These are phyloP conservation scores for Ceratocystis ficicola DNA, from an alignment of 2,329 filamentous ascomycete species.

Conservation along the genomic window DNA sequence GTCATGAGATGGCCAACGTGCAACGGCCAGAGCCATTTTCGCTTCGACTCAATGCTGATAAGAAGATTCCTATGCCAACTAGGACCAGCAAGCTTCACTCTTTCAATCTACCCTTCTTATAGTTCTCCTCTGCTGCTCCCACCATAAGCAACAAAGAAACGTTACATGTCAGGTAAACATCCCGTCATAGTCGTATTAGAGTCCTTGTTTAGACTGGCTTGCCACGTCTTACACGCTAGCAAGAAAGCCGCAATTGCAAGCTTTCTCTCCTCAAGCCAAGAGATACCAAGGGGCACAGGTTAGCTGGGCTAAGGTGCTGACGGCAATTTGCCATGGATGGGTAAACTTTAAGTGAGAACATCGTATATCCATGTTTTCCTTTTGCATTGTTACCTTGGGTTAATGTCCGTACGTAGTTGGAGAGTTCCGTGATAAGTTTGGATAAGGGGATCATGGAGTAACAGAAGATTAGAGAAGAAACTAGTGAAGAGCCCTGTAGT, in stretches of 20 bases:
- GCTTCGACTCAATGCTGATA: background rate
- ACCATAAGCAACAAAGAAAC: slow-evolving; percentile 20
- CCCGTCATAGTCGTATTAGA: background rate
- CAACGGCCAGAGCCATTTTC: background rate
- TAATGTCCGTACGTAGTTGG: background rate
- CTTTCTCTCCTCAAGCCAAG: too few species aligned
- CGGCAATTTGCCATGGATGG: background rate
- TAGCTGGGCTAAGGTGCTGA: background rate
- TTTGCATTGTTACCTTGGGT: background rate
- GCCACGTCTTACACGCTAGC: too few species aligned
- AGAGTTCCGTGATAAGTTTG: too few species aligned
- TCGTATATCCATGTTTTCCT: background rate
- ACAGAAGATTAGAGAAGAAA: background rate
- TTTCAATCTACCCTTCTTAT: background rate
- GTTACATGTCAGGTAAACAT: slow-evolving; percentile 23
- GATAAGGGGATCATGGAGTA: too few species aligned
- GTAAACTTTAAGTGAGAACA: background rate
- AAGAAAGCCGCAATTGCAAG: too few species aligned
- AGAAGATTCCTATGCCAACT: background rate
- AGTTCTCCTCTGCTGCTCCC: background rate
- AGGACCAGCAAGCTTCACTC: too few species aligned
- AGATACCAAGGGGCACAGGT: too few species aligned
- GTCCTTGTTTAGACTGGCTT: background rate
- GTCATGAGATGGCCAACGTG: background rate
- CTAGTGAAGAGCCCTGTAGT: background rate